Conservation (phyloP, 495 filamentous ascomycete species). For the Xanthoparmelia taractica region DNA sequence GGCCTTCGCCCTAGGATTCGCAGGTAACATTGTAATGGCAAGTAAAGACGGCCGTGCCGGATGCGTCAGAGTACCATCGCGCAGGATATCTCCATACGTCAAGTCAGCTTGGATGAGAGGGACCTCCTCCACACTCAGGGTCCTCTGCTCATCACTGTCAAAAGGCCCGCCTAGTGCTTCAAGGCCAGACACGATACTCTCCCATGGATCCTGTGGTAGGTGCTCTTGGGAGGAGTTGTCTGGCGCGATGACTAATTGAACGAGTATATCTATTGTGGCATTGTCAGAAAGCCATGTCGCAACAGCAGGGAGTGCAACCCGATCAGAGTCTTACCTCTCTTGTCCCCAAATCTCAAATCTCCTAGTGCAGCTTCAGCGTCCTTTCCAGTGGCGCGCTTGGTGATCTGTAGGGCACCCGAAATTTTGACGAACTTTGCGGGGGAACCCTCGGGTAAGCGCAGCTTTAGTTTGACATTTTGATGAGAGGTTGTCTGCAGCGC, state of each 20-base stretch:
- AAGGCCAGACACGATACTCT: conserved; percentile 88
- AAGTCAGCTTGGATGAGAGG: conserved; percentile 94
- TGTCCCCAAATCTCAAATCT: conserved; percentile 93
- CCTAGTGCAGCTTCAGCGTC: conserved; percentile 91
- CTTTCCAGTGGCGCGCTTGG: conserved; percentile 92
- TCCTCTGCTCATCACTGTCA: conserved; percentile 79
- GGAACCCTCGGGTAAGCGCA: conserved; percentile 89
- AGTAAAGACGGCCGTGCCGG: conserved; percentile 82
- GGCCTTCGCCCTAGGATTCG: conserved; percentile 51
- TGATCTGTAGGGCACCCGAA: conserved; percentile 91
- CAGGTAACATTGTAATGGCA: conserved; percentile 97
- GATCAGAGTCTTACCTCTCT: conserved; percentile 49
- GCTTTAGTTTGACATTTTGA: conserved; percentile 95
- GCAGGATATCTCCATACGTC: conserved; percentile 85
- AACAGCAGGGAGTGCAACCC: conserved; percentile 13
- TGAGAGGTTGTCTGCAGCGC: conserved; percentile 95
- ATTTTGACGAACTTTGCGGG: conserved; percentile 98
- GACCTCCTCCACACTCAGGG: conserved; percentile 85
- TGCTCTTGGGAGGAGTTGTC: conserved; percentile 81
- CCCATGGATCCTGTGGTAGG: conserved; percentile 90
- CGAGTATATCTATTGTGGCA: conserved; percentile 62
- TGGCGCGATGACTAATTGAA: conserved; percentile 87
- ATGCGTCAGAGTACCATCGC: conserved; percentile 83
- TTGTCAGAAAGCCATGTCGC: conserved; percentile 14
- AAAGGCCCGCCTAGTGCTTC: conserved; percentile 89